Conservation (phyloP, 2,329 filamentous ascomycete genomes). For the Penicillium glabrum region DNA sequence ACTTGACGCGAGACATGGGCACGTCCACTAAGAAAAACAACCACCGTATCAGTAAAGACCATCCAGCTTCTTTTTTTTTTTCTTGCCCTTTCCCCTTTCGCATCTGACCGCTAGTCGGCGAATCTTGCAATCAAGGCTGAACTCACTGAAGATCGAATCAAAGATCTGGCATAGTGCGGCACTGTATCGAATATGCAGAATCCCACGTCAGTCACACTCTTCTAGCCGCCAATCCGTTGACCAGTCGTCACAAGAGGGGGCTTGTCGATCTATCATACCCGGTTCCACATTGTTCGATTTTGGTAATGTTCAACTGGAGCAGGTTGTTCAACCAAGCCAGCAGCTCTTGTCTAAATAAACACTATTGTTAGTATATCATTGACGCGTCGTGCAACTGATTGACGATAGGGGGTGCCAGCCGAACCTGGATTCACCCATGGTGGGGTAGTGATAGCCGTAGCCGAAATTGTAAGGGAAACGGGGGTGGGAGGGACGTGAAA, state of each 20-base stretch:
- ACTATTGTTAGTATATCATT: slow-evolving; percentile 8
- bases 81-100: background rate
- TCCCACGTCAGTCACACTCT: slow-evolving; percentile 9
- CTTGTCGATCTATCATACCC: slow-evolving; percentile 62
- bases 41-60: slow-evolving; percentile 10
- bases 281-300: slow-evolving; percentile 98
- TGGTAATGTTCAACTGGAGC: slow-evolving; percentile 95
- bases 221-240: background rate
- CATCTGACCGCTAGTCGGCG: slow-evolving; percentile 2
- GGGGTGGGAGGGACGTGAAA: slow-evolving; percentile 5
- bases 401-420: slow-evolving; percentile 23
- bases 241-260: slow-evolving; percentile 2
- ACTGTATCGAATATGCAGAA: slow-evolving; percentile 49
- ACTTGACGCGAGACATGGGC: slow-evolving; percentile 94
- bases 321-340: slow-evolving; percentile 97
- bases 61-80: background rate
- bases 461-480: slow-evolving; percentile 6
- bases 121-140: background rate
- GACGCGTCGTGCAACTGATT: slow-evolving; percentile 13
- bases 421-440: slow-evolving; percentile 67
- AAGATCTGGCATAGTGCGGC: slow-evolving; percentile 96
- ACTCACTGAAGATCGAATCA: slow-evolving; percentile 87
- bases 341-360: slow-evolving; percentile 76
- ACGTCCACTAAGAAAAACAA: slow-evolving; percentile 64
- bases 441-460: slow-evolving; percentile 34